A percentile compares a stretch with the other conserved stretches of the same genome.
phyloP scores from a whole-genome alignment of 75 land plant genomes.

The Ceratopteris richardii region DNA sequence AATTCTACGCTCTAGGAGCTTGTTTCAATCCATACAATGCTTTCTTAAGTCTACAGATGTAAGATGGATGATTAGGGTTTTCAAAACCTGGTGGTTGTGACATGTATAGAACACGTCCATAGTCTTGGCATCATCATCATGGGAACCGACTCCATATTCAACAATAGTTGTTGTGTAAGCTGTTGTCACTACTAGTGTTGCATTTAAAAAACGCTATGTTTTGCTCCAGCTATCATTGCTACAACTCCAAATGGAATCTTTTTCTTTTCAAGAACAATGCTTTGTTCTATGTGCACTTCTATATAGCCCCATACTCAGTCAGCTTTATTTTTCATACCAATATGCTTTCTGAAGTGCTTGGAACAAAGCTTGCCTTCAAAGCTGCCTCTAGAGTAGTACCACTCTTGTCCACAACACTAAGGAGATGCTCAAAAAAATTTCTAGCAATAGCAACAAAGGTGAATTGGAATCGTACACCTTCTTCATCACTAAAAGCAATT shows the following conservation, averaged over 20 bases:
- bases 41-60: too few relatives aligned
- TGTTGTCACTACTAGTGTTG: too few relatives aligned
- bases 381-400: constrained; percentile 71
- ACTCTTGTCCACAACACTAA: too few relatives aligned
- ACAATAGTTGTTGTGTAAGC: too few relatives aligned
- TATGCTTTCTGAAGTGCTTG: constrained; percentile 49
- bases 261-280: constrained; percentile 83
- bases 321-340: constrained; percentile 62
- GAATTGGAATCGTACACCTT: constrained; percentile 92
- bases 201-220: too few relatives aligned
- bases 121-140: too few relatives aligned
- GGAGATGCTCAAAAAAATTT: constrained; percentile 39
- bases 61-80: too few relatives aligned
- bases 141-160: too few relatives aligned
- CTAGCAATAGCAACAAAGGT: constrained; percentile 95
- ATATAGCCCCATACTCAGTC: constrained; percentile 78
- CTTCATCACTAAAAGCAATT: constrained; percentile 99
- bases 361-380: constrained; percentile 37
- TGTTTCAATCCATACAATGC: too few relatives aligned
- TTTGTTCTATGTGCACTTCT: constrained; percentile 99
- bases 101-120: too few relatives aligned
- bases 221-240: constrained; percentile 92
- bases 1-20: too few relatives aligned
- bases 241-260: constrained; percentile 81
- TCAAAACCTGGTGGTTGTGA: too few relatives aligned